Evolutionary conservation across 495 filamentous ascomycete genomes (phyloP), one percentile per base, ranked within the genome.

Genomic region (Tuber magnatum): DNA sequence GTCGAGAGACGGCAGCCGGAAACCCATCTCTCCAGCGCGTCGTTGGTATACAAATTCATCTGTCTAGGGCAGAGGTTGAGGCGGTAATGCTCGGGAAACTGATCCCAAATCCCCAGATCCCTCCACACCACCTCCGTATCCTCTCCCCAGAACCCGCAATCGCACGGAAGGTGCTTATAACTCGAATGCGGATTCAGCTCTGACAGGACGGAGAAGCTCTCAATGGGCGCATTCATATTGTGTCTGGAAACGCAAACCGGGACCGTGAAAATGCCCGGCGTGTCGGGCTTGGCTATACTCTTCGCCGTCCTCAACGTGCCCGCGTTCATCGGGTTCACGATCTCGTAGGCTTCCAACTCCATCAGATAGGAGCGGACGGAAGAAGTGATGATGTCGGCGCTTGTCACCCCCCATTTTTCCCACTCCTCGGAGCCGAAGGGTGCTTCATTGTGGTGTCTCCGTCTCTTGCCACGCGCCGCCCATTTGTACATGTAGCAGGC

Each of bases 401-500:
- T 73, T 14, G 68, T 68, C n/a, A 81, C 68, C n/a, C 77, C 77
- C 80, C 73, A 79, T 40, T 71, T 44, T 24, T 74, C 43, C 74
- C 77, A 77, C 14, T 65, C 73, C n/a, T 79, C 72, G 42, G 71
- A 75, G 46, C 80, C 80, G 22, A 73, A 79, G 18, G 80, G 80
- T 24, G 69, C 74, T 61, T 82, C 80, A 68, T 79, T 74, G 24
- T 79, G 78, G 69, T 82, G 80, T 40, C 75, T 72, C 0, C n/a
- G 9, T 6, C 24, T 35, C 1, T 44, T n/a, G 12, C 80, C 76
- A 8, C 80, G 75, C 5, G 80, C 75, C 2, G 74, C 73, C 80
- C 80, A 82, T 48, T 81, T 81, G 76, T 82, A 81, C 69, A 81
- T 75, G 44, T 82, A 82, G 70, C 80, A 82, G 35, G 39, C 80